A percentile compares a stretch with the other conserved stretches of the same genome.
These are phyloP conservation scores for Coemansia sp. DNA, from an alignment of 192 early-diverging fungal genomes.

Conservation along the genomic window DNA sequence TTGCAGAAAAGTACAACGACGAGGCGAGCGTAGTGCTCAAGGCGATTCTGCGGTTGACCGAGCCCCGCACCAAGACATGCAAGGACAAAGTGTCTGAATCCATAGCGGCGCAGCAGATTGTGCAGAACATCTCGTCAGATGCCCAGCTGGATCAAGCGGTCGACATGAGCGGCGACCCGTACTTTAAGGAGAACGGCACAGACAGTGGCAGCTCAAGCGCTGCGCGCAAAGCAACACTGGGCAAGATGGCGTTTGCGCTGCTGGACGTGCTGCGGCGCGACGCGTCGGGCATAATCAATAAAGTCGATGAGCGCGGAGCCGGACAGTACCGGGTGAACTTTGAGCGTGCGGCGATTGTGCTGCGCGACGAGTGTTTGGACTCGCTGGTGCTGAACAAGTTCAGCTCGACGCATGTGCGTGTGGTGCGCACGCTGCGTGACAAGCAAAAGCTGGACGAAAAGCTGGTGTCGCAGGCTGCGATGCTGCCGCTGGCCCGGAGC, in stretches of 20 bases:
- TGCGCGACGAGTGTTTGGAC: conserved; percentile 61
- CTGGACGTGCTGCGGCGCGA: conserved; percentile 61
- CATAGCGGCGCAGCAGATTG: conserved; percentile 57
- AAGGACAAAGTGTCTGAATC: conserved; percentile 53
- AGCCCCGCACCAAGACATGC: conserved; percentile 59
- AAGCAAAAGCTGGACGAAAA: conserved; percentile 79
- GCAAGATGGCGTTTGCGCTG: conserved; percentile 58
- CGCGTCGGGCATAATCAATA: conserved; percentile 56
- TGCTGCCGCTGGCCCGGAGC: conserved; percentile 65
- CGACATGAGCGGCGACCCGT: conserved; percentile 45
- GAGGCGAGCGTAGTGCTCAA: conserved; percentile 63
- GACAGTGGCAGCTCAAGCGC: conserved; percentile 2
- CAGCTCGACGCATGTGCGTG: conserved; percentile 61
- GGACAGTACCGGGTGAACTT: conserved; percentile 66
- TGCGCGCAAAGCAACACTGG: conserved; percentile 9
- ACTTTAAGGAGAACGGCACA: conserved; percentile 23
- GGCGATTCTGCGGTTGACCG: conserved; percentile 59
- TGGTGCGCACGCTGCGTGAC: conserved; percentile 66
- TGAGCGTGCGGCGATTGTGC: conserved; percentile 53
- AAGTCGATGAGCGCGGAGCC: conserved; percentile 59
- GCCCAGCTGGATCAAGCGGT: conserved; percentile 31
- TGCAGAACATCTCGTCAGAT: conserved; percentile 49
- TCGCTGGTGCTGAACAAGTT: conserved; percentile 60
- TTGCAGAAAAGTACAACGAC: conserved; percentile 61
- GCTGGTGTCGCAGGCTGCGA: conserved; percentile 61